These are phyloP conservation scores for Vigna hirtella DNA, from an alignment of 306 rosid species.

Conservation along the genomic window DNA sequence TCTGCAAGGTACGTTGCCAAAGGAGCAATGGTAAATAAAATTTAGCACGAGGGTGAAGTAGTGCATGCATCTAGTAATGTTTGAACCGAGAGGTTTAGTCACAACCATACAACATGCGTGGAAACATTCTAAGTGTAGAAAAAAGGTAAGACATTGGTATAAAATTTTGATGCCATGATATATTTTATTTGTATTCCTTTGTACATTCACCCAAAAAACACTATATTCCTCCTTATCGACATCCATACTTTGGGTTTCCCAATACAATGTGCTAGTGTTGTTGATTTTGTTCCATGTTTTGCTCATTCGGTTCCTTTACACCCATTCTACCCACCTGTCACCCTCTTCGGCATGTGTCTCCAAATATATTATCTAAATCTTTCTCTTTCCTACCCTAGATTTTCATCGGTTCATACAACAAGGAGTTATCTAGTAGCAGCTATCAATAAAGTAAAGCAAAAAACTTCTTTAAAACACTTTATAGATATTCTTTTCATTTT, in stretches of 20 bases:
- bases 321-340: conserved; percentile 22
- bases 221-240: conserved; percentile 31
- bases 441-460: neutral
- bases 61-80: neutral
- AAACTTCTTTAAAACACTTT: neutral
- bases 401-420: neutral
- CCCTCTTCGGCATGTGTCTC: conserved; percentile 27
- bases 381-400: neutral
- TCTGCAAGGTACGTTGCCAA: conserved; percentile 3
- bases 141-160: conserved; percentile 35
- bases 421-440: neutral
- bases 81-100: neutral
- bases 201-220: conserved; percentile 26
- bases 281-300: conserved; percentile 5
- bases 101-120: conserved; percentile 1
- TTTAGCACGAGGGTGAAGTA: conserved; percentile 3
- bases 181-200: conserved; percentile 30
- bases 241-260: conserved; percentile 5
- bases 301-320: neutral
- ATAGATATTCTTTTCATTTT: no score
- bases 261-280: conserved; percentile 17
- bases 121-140: conserved; percentile 40
- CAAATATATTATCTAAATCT: neutral
- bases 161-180: conserved; percentile 5
- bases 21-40: conserved; percentile 20